Conservation (phyloP, 257 asterid species). For the Salvia hispanica region DNA sequence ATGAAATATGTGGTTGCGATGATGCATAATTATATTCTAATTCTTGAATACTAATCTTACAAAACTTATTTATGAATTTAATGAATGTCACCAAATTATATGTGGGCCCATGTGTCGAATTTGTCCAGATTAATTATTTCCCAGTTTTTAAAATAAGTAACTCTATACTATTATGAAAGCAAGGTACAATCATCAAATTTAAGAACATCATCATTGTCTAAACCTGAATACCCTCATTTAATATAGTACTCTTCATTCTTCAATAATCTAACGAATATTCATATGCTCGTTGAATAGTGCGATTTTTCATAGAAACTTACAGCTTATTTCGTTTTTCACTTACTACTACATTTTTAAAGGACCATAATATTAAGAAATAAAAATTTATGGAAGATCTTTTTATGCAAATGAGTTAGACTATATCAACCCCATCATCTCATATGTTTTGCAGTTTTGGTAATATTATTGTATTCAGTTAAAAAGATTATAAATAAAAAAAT, state of each 20-base stretch:
- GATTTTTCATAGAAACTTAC: neutral
- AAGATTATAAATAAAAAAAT: no score
- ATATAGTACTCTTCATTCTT: neutral
- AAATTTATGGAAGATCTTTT: no score
- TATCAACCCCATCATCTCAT: neutral
- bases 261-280: neutral
- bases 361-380: no score
- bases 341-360: no score
- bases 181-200: no score
- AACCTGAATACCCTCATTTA: neutral
- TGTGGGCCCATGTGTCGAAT: neutral
- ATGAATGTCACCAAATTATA: neutral
- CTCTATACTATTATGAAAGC: no score
- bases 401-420: neutral
- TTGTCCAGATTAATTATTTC: neutral
- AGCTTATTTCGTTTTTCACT: neutral
- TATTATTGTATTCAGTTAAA: no score
- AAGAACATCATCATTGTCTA: no score
- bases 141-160: no score
- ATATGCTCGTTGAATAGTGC: neutral
- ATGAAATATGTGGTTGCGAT: neutral
- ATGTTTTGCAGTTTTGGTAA: neutral
- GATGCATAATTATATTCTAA: no score
- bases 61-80: no score
- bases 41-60: neutral